phyloP scores from a whole-genome alignment of 306 rosid species.

The Fagus crenata region DNA sequence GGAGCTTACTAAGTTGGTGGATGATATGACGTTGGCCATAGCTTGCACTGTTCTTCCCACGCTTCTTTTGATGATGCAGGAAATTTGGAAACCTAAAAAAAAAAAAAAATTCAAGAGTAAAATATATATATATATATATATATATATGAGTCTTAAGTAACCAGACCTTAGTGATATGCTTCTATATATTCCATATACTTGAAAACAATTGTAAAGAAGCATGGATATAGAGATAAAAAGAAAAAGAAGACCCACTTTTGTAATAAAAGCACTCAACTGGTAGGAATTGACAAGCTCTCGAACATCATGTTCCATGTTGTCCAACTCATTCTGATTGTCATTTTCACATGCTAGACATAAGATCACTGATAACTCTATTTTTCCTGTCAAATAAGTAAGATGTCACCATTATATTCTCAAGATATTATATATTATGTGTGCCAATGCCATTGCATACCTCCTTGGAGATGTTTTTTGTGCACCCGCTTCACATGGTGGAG shows the following conservation, averaged over 20 bases:
- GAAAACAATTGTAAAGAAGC: constrained; percentile 21
- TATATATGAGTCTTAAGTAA: background rate
- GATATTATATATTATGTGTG: background rate
- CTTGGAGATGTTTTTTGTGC: constrained; percentile 59
- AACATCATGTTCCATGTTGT: constrained; percentile 46
- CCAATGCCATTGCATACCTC: constrained; percentile 34
- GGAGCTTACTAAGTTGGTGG: constrained; percentile 78
- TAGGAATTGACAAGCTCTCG: constrained; percentile 59
- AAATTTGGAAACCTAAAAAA: constrained; percentile 69
- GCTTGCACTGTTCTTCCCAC: constrained; percentile 97
- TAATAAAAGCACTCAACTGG: constrained; percentile 80
- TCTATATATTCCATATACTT: background rate
- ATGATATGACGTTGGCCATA: constrained; percentile 98
- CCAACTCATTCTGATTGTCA: constrained; percentile 46
- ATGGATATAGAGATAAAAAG: constrained; percentile 15
- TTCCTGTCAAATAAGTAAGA: constrained; percentile 49
- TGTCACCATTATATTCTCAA: constrained; percentile 24
- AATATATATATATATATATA: background rate
- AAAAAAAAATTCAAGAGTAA: constrained; percentile 32
- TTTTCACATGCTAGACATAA: constrained; percentile 63
- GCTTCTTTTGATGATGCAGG: constrained; percentile 85
- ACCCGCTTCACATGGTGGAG: constrained; percentile 80
- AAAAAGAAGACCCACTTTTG: constrained; percentile 73
- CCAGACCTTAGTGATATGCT: background rate
- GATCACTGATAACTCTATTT: constrained; percentile 55